These are phyloP conservation scores for Buxus sempervirens DNA, from an alignment of 164 flowering plant species.

Conservation along the genomic window DNA sequence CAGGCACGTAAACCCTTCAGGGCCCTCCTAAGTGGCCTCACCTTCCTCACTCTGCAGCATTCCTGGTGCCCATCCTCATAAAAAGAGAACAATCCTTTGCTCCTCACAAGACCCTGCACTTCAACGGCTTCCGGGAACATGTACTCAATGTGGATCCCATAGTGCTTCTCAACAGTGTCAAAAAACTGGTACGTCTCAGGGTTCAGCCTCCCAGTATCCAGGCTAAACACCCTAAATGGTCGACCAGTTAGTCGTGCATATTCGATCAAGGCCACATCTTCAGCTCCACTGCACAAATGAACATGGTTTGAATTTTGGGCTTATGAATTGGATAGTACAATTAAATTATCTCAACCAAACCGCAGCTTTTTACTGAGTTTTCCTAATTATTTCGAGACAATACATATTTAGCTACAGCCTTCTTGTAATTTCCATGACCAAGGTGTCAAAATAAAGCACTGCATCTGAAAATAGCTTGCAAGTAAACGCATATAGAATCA, in stretches of 20 bases:
- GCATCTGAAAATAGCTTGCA: no score
- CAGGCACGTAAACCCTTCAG: constrained; percentile 87
- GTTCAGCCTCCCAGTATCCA: constrained; percentile 92
- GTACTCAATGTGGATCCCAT: constrained; percentile 82
- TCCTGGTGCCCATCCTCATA: constrained; percentile 97
- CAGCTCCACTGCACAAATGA: constrained; percentile 83
- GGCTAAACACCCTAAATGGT: constrained; percentile 89
- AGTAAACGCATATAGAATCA: no score
- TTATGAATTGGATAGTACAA: no score
- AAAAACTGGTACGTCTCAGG: constrained; percentile 83
- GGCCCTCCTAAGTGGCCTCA: constrained; percentile 85
- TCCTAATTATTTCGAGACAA: no score
- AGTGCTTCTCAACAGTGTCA: constrained; percentile 77
- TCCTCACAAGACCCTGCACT: constrained; percentile 82
- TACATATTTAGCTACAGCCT: no score
- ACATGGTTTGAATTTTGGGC: not conserved
- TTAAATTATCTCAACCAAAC: no score
- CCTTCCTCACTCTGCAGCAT: constrained; percentile 96
- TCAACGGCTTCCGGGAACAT: constrained; percentile 97
- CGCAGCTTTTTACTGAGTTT: no score
- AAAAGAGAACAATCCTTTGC: constrained; percentile 85
- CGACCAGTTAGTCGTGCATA: constrained; percentile 86
- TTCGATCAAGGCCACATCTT: constrained; percentile 92
- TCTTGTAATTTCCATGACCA: no score
- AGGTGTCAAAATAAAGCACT: no score